phyloP scores from a whole-genome alignment of 139 green algal genomes.

The Ostreobium quekettii region DNA sequence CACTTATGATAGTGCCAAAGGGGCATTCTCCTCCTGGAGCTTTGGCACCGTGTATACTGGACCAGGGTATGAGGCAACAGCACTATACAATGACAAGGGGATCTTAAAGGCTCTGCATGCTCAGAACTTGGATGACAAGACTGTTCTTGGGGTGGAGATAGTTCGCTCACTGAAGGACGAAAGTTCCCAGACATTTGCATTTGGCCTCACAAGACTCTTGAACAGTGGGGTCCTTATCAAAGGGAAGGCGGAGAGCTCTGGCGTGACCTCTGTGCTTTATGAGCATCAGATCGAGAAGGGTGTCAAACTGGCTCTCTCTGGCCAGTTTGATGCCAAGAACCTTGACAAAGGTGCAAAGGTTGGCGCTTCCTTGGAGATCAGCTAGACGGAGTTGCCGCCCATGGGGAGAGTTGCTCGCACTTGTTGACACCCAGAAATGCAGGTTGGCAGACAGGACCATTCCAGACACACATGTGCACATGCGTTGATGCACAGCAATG shows the following conservation, averaged over 20 bases:
- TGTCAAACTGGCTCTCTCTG: neutral
- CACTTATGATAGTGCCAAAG: slow-evolving; percentile 9
- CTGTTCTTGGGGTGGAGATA: neutral
- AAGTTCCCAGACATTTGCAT: neutral
- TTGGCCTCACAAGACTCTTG: neutral
- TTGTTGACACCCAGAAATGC: neutral
- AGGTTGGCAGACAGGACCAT: neutral
- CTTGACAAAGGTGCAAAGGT: slow-evolving; percentile 14
- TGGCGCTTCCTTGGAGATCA: slow-evolving; percentile 14
- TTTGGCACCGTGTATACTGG: slow-evolving; percentile 1
- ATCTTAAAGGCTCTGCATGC: neutral
- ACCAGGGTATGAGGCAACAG: slow-evolving; percentile 6
- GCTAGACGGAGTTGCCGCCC: neutral
- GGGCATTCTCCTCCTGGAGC: slow-evolving; percentile 1
- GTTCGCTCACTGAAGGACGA: slow-evolving; percentile 7
- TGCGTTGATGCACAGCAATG: neutral
- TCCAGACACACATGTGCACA: neutral
- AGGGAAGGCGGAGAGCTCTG: slow-evolving; percentile 7
- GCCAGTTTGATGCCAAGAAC: slow-evolving; percentile 6
- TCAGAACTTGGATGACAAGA: neutral
- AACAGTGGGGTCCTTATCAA: slow-evolving; percentile 3
- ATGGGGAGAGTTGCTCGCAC: neutral
- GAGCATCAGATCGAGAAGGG: slow-evolving; percentile 2
- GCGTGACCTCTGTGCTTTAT: slow-evolving; percentile 3
- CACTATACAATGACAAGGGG: neutral